phyloP scores from a whole-genome alignment of 1,284 basidiomycete species.

The Tilletia walkeri region DNA sequence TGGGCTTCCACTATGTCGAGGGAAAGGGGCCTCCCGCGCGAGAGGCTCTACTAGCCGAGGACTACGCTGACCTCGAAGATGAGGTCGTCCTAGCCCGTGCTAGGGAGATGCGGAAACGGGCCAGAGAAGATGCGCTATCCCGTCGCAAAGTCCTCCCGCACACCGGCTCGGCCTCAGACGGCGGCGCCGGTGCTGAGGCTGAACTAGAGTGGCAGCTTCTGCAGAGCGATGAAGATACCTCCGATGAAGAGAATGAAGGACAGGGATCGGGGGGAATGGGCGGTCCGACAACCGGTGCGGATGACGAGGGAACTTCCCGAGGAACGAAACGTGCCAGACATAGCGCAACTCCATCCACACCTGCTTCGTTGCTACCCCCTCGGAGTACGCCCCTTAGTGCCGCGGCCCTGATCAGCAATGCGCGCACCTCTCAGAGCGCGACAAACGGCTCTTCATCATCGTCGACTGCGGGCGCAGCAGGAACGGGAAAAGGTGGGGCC shows the following conservation, averaged over 20 bases:
- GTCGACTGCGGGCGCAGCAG: too few species aligned
- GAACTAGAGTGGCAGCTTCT: slow-evolving; percentile 10
- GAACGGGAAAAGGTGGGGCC: too few species aligned
- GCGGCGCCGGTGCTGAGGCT: not conserved
- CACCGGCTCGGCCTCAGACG: slow-evolving; percentile 1
- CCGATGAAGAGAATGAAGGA: slow-evolving; percentile 4
- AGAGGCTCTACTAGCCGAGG: not conserved
- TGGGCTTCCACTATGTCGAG: not conserved
- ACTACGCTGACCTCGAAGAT: slow-evolving; percentile 15
- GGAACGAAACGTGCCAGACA: not conserved
- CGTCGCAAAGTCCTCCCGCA: slow-evolving; percentile 5
- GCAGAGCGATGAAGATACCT: slow-evolving; percentile 1
- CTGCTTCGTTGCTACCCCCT: not conserved
- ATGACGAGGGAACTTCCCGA: not conserved
- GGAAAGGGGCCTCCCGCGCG: not conserved
- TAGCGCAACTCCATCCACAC: not conserved
- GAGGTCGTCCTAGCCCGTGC: slow-evolving; percentile 12
- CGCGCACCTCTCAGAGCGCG: not conserved
- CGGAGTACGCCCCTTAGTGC: slow-evolving; percentile 7
- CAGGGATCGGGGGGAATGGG: not conserved
- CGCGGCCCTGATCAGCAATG: slow-evolving; percentile 8
- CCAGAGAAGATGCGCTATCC: not conserved
- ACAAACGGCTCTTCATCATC: not conserved
- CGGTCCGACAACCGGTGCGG: not conserved
- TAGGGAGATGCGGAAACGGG: not conserved